These are phyloP conservation scores for Cornus florida DNA, from an alignment of 148 eudicot species.

Conservation along the genomic window DNA sequence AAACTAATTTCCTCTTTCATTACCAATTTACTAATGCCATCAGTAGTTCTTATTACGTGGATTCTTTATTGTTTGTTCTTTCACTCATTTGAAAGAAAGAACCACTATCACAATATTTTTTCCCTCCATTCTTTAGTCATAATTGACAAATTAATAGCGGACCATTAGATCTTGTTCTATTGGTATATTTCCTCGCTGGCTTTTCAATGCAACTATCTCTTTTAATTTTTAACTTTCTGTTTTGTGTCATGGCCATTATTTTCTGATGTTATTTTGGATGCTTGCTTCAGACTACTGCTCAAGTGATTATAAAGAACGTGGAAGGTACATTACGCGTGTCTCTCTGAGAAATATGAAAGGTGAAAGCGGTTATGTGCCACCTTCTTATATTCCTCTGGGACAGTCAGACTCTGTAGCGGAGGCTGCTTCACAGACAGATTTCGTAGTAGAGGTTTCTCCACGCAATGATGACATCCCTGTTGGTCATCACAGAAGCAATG, in stretches of 20 bases:
- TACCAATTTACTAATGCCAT: too few relatives aligned
- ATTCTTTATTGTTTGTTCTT: neutral
- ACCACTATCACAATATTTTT: neutral
- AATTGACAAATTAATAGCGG: neutral
- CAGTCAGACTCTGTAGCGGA: conserved; percentile 56
- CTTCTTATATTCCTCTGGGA: conserved; percentile 69
- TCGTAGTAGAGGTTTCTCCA: conserved; percentile 33
- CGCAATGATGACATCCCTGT: conserved; percentile 18
- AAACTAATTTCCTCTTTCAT: too few relatives aligned
- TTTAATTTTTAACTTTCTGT: too few relatives aligned
- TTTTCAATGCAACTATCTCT: neutral
- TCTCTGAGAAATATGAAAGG: conserved; percentile 41
- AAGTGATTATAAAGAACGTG: neutral
- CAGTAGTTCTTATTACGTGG: neutral
- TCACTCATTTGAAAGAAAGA: neutral
- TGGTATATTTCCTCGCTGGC: neutral
- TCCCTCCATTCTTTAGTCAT: neutral
- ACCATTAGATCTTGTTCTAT: neutral
- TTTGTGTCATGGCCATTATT: neutral
- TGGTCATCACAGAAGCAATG: conserved; percentile 17
- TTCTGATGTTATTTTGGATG: neutral
- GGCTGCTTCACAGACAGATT: conserved; percentile 43
- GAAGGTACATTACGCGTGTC: neutral
- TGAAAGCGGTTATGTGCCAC: conserved; percentile 63
- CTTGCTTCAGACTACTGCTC: neutral